Evolutionary conservation across 306 rosid genomes (phyloP), one percentile per base, ranked within the genome.

Genomic region (Acmispon strigosus): DNA sequence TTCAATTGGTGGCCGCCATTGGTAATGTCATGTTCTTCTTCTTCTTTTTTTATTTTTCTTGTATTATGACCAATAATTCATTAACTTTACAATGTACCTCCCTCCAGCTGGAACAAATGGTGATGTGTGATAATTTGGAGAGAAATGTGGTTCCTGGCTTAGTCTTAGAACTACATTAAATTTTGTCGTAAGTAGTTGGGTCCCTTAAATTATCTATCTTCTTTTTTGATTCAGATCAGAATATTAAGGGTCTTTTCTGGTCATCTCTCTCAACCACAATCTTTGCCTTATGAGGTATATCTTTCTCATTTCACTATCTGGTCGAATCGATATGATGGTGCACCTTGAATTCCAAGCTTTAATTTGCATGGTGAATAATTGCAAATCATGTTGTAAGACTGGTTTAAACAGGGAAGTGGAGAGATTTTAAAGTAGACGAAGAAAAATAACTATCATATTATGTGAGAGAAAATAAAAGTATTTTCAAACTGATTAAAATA

Each of bases 31-130:
- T 78, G 72, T 34, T 77, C 77, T 63, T 62, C 77, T 18, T 50
- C 52, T 62, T 47, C 42, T 18, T 56, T 44, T 53, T 3, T 43
- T 52, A 5, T 16, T 55, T 49, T 82, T 74, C 36, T 68, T 62
- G 55, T 67, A 70, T 75, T 72, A 32, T 10, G 32, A 49, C 60
- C 85, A 83, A 83, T 85, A 83, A 85, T 85, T 83, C 66, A 66
- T 41, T 48, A 51, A 74, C 81, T 83, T 79, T 45, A 60, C 20
- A 20, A 78, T 85, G 81, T 78, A 70, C 73, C 69, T 78, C 60
- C 86, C 39, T 80, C 70, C 90, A 85, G 88, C 88, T 83, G 86
- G 82, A 85, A 81, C 24, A 71, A 55, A 62, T 70, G 73, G 55
- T 78, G 82, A 71, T 66, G 67, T 37, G 61, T 64, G 58, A 54